These are phyloP conservation scores for Coemansia sp. DNA, from an alignment of 192 early-diverging fungal species.

Conservation along the genomic window DNA sequence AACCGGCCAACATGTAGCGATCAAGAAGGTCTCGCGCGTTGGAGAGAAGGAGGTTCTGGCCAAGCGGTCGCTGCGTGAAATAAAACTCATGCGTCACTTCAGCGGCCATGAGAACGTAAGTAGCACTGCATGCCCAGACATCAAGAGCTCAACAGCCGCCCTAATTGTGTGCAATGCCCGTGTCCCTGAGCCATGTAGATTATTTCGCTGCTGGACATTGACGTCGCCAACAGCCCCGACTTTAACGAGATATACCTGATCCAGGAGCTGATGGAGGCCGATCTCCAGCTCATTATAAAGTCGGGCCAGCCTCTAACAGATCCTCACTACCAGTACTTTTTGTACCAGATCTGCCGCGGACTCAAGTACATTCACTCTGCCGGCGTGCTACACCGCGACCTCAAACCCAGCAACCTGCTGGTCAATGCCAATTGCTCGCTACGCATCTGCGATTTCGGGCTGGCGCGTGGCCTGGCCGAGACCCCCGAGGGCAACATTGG, in stretches of 20 bases:
- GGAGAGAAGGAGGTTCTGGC: constrained; percentile 85
- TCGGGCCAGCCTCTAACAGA: constrained; percentile 89
- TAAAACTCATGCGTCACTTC: constrained; percentile 90
- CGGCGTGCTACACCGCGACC: constrained; percentile 94
- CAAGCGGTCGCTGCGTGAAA: constrained; percentile 85
- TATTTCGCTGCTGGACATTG: constrained; percentile 88
- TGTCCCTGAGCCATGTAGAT: constrained; percentile 58
- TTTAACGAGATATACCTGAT: constrained; percentile 96
- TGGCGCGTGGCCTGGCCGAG: constrained; percentile 89
- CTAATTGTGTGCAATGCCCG: background rate
- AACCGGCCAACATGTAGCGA: constrained; percentile 82
- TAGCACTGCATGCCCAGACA: background rate
- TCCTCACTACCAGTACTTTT: constrained; percentile 98
- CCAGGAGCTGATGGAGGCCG: constrained; percentile 99
- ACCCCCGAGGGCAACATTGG: constrained; percentile 77
- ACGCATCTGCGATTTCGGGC: constrained; percentile 98
- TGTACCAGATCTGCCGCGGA: constrained; percentile 95
- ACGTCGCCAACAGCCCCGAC: constrained; percentile 75
- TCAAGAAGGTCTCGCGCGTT: constrained; percentile 85
- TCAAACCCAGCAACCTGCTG: constrained; percentile 91
- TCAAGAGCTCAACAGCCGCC: background rate
- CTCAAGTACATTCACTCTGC: constrained; percentile 99
- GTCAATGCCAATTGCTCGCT: constrained; percentile 92
- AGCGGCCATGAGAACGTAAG: constrained; percentile 88
- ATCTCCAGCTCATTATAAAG: constrained; percentile 95